Base-by-base conservation (phyloP, 257 asterid species). In the Penstemon eatonii region DNA sequence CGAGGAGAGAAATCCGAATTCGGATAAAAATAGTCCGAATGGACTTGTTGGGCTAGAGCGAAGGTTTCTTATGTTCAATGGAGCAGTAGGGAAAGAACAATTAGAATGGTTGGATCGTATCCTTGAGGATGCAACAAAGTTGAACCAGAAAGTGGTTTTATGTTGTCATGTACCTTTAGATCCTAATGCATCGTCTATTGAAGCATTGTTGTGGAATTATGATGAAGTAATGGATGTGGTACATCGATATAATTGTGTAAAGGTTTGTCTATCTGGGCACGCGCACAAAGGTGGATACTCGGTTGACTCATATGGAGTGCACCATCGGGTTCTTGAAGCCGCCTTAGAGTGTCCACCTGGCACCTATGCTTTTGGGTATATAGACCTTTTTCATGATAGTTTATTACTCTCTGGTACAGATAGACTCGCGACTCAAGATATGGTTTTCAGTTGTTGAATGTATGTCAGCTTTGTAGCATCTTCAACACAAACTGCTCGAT, bases 341-440 rank as follows among this genome's bases (percentile, higher is more conserved):
- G 96, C 96, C 37, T 72, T 94, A 67, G 97, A 94, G 78, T 89
- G 97, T 53, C 97, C 99, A 44, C 93, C 96, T 0, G 95, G 93
- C 12, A 85, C 86, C 3, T 72, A 87, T 78, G 87, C 99, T 12
- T 94, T 80, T 70, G 99, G 95, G 25, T 72, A 63, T 43, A 40
- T 94, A 2, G 91, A 89, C 62, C 85, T 89, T 46, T 94, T 86
- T 62, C 67, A 78, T 19, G 99, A 89, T 71, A 71, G 92, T 25
- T 73, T 94, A 65, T 63, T 74, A 42, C 80, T 94, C 51, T 65
- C 59, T 50, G 99, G 99, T 57, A 51, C 84, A 33, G 98, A 82
- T 66, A 74, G 95, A 78, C 64, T 94, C 87, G 74, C 64, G 78
- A 89, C 87, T 67, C 84, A 78, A 50, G 91, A 88, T 43, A 86